phyloP scores from a whole-genome alignment of 768 basidiomycete genomes.

The Lentinula raphanica region DNA sequence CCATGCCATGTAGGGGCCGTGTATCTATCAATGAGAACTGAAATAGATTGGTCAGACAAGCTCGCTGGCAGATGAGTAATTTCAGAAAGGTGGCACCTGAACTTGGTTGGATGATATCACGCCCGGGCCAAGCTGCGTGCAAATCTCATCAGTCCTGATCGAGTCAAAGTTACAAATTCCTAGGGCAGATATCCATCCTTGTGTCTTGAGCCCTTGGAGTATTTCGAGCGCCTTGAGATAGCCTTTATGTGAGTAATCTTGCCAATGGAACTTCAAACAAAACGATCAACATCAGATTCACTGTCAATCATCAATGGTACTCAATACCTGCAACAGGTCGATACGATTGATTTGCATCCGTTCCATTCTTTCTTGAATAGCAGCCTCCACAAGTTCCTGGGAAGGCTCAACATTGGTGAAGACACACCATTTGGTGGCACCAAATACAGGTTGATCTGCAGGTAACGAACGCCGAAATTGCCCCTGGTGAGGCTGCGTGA shows the following conservation, averaged over 20 bases:
- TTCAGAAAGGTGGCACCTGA: slow-evolving; percentile 47
- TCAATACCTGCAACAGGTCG: slow-evolving; percentile 67
- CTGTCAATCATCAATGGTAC: not conserved
- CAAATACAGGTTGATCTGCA: slow-evolving; percentile 41
- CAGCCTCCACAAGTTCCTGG: slow-evolving; percentile 52
- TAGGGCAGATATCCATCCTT: slow-evolving; percentile 57
- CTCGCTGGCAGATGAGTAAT: not conserved
- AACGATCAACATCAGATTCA: not conserved
- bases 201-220: slow-evolving; percentile 53
- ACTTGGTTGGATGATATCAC: slow-evolving; percentile 80
- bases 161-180: slow-evolving; percentile 84
- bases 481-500: slow-evolving; percentile 43
- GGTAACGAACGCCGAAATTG: slow-evolving; percentile 52
- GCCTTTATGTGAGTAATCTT: slow-evolving; percentile 52
- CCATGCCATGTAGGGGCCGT: slow-evolving; percentile 72
- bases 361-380: slow-evolving; percentile 62
- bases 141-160: slow-evolving; percentile 71
- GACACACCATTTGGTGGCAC: slow-evolving; percentile 86
- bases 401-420: slow-evolving; percentile 52
- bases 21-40: slow-evolving; percentile 83
- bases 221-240: slow-evolving; percentile 41
- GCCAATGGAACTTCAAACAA: slow-evolving; percentile 70
- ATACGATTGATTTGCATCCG: slow-evolving; percentile 57
- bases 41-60: not conserved
- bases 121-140: slow-evolving; percentile 64